These are phyloP conservation scores for Crucibulum laeve DNA, from an alignment of 768 basidiomycete genomes.

Conservation along the genomic window DNA sequence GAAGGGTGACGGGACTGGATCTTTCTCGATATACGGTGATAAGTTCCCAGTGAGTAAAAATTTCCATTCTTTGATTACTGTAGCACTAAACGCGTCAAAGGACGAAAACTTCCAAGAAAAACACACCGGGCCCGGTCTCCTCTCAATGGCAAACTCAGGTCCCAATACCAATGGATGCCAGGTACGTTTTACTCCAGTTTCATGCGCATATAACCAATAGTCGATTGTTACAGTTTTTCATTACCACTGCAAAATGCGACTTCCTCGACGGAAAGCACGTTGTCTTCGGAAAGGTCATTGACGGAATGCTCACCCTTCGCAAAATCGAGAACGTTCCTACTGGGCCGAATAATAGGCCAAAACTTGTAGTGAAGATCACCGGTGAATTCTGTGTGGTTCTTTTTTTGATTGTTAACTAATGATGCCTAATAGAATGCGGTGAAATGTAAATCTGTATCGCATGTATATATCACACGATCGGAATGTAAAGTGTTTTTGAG, in stretches of 20 bases:
- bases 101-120: conserved; percentile 96
- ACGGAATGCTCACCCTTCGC: conserved; percentile 91
- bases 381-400: conserved; percentile 42
- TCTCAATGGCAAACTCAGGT: conserved; percentile 98
- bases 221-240: conserved; percentile 72
- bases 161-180: conserved; percentile 93
- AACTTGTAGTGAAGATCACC: conserved; percentile 81
- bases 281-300: conserved; percentile 86
- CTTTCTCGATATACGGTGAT: conserved; percentile 95
- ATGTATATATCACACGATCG: no score
- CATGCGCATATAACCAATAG: not conserved
- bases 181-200: conserved; percentile 29
- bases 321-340: conserved; percentile 97
- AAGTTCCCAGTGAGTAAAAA: conserved; percentile 71
- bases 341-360: conserved; percentile 85
- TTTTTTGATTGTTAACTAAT: not conserved
- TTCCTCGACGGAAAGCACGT: conserved; percentile 96
- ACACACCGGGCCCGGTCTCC: conserved; percentile 78
- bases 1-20: conserved; percentile 92
- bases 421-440: no score
- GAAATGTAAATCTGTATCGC: no score
- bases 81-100: conserved; percentile 26
- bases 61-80: not conserved
- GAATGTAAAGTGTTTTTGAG: no score
- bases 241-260: conserved; percentile 91